Conservation (phyloP, 345 rosid species). For the Syzygium jambos region DNA sequence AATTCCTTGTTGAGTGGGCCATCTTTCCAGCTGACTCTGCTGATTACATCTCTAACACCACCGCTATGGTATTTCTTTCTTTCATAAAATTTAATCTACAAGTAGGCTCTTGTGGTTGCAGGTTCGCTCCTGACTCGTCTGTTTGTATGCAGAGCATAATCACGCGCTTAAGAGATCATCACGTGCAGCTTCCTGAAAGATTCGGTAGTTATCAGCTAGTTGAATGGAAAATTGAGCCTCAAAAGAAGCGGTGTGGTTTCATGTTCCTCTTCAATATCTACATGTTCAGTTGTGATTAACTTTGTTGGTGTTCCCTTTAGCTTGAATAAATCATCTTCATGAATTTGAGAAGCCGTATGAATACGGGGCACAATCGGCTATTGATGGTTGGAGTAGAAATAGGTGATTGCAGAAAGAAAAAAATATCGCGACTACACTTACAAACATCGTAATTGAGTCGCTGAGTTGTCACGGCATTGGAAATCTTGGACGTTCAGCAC, state of each 20-base stretch:
- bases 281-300: not conserved
- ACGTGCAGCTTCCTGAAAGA: slow-evolving; percentile 46
- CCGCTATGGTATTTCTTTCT: slow-evolving; percentile 34
- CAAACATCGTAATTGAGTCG: not conserved
- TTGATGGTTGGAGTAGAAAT: not conserved
- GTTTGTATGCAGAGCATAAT: slow-evolving; percentile 41
- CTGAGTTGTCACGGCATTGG: not conserved
- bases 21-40: slow-evolving; percentile 50
- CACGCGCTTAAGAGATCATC: slow-evolving; percentile 49
- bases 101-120: not conserved
- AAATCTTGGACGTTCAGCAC: not conserved
- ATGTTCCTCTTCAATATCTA: not conserved
- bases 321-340: not conserved
- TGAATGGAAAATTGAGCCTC: slow-evolving; percentile 53
- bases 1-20: slow-evolving; percentile 38
- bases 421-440: not conserved
- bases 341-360: not conserved
- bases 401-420: not conserved
- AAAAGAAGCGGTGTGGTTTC: slow-evolving; percentile 1
- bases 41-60: slow-evolving; percentile 40
- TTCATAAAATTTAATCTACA: not conserved
- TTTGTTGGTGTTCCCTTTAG: not conserved
- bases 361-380: not conserved
- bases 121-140: not conserved
- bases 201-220: slow-evolving; percentile 57